Percentiles rank a stretch among this genome's conserved stretches.
phyloP scores from a whole-genome alignment of 2,329 filamentous ascomycete genomes.

The Knufia petricola region DNA sequence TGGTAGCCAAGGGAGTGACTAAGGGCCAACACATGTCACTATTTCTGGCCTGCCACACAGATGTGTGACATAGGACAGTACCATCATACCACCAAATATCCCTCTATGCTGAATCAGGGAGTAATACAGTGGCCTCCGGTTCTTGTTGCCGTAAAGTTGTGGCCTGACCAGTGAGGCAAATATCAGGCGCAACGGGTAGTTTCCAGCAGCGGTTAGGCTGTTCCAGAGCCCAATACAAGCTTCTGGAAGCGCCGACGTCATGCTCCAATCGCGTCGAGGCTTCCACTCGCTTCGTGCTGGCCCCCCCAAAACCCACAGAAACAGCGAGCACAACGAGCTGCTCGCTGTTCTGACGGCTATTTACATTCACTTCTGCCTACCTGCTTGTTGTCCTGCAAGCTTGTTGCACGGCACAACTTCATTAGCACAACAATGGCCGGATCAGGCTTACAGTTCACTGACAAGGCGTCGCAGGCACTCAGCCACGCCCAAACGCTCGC shows the following conservation, averaged over 20 bases:
- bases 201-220: too few species aligned
- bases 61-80: too few species aligned
- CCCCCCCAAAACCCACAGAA: not conserved
- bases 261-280: not conserved
- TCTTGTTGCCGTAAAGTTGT: too few species aligned
- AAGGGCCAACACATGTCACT: too few species aligned
- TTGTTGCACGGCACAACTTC: not conserved
- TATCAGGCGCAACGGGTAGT: too few species aligned
- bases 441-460: conserved; percentile 68
- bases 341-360: not conserved
- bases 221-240: not conserved
- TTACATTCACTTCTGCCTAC: not conserved
- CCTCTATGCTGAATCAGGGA: too few species aligned
- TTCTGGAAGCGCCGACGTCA: not conserved
- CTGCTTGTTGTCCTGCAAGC: not conserved
- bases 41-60: too few species aligned
- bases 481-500: conserved; percentile 80
- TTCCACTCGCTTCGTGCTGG: not conserved
- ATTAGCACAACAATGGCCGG: conserved; percentile 12
- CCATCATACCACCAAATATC: too few species aligned
- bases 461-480: conserved; percentile 81
- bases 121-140: too few species aligned
- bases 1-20: too few species aligned
- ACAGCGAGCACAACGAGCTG: not conserved
- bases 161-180: too few species aligned